Percentiles rank a stretch among this genome's conserved stretches.
Conservation (phyloP, 1,139 yeast species). For the Protomyces gravidus region DNA sequence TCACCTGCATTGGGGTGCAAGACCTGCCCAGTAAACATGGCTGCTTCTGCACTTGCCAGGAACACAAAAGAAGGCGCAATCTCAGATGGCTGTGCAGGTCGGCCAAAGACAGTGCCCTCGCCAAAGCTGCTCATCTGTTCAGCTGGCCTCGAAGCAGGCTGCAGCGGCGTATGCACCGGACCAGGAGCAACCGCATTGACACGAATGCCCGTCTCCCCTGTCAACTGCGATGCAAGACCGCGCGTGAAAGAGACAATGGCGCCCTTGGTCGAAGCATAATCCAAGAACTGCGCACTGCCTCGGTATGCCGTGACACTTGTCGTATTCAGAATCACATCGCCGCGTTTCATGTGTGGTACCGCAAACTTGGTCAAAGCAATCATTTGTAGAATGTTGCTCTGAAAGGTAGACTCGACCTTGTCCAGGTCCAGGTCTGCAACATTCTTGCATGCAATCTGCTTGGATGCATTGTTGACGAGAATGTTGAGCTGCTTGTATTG, state of each 20-base stretch:
- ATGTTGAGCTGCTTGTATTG: constrained; percentile 70
- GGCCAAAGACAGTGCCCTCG: constrained; percentile 18
- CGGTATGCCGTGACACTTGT: constrained; percentile 27
- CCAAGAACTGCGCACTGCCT: constrained; percentile 26
- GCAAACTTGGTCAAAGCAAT: constrained; percentile 28
- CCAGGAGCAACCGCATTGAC: constrained; percentile 73
- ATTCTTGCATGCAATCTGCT: constrained; percentile 46
- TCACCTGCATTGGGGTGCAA: constrained; percentile 2
- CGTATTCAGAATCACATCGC: constrained; percentile 27
- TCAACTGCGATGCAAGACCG: constrained; percentile 60
- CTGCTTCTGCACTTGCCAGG: constrained; percentile 27
- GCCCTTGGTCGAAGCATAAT: constrained; percentile 28
- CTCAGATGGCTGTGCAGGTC: constrained; percentile 30
- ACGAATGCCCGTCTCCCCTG: constrained; percentile 46
- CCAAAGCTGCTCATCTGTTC: constrained; percentile 27
- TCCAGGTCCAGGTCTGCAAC: constrained; percentile 78
- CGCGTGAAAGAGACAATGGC: constrained; percentile 47
- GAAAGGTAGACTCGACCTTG: constrained; percentile 81
- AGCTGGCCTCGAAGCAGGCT: constrained; percentile 25
- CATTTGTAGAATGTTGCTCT: constrained; percentile 47
- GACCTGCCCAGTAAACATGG: constrained; percentile 19
- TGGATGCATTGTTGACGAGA: constrained; percentile 77
- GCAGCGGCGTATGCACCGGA: constrained; percentile 55
- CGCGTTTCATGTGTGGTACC: constrained; percentile 21
- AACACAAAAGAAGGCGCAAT: constrained; percentile 30